Base-by-base conservation (phyloP, 2,329 filamentous ascomycete species). In the Penicillium sp. region DNA sequence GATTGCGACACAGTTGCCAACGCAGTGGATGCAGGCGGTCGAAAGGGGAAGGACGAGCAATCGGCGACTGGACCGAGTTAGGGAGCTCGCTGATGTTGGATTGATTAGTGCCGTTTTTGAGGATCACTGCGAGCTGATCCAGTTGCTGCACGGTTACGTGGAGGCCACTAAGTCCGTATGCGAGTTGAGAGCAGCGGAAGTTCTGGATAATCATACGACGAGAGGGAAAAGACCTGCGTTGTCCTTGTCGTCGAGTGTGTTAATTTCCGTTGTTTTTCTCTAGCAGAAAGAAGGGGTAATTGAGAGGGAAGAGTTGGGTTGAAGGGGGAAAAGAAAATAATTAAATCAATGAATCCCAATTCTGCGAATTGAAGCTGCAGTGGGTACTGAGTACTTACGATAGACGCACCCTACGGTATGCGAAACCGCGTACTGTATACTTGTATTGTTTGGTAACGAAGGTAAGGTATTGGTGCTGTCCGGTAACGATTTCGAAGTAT, bases 111-210 rank as follows among this genome's bases (percentile, higher is more conserved):
- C 59, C 57, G 55, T 58, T 62, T 23, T 62, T 52, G 58, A 58
- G 47, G 23, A 51, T 61, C 23, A 54, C 53, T 23, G 59, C 63
- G 63, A 65, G 61, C 60, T 66, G 60, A 65, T 62, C 61, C 58
- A 62, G 57, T 59, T 64, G 59, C 61, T 72, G 69, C 68, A 69
- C 66, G 60, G 63, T 72, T 71, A 70, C 69, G 68, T 71, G 67
- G 63, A 65, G 61, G 57, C 63, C 64, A 59, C 59, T 64, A 60
- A 64, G 57, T 61, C 61, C 60, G 57, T 62, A 61, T 66, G 57
- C 53, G 59, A 57, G 61, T 57, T 58, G 56, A 26, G 7, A 56
- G 61, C 47, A 61, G 58, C 54, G 55, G 53, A 54, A 63, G 58
- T 58, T 59, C 55, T 51, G 62, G 30, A 61, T 61, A 62, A 67